phyloP scores from a whole-genome alignment of 768 basidiomycete genomes.

The Amyloporia xantha region DNA sequence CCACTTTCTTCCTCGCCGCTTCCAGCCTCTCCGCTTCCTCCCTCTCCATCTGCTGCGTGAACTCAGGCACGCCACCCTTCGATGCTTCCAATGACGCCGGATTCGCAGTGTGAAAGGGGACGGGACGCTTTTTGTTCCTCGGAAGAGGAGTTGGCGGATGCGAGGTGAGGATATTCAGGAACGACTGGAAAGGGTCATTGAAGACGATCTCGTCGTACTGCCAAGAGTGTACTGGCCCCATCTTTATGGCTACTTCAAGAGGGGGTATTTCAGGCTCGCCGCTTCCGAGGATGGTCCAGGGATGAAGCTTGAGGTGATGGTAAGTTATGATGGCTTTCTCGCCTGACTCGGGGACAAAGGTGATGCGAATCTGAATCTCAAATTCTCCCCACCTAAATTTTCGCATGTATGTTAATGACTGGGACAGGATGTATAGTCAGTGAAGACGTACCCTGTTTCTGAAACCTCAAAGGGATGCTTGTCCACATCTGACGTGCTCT shows the following conservation, averaged over 20 bases:
- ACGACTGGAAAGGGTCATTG: constrained; percentile 83
- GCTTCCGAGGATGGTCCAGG: constrained; percentile 65
- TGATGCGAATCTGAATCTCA: constrained; percentile 88
- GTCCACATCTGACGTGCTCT: constrained; percentile 62
- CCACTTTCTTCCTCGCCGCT: constrained; percentile 60
- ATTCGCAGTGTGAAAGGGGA: constrained; percentile 63
- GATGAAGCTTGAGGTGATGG: constrained; percentile 94
- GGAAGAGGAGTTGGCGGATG: constrained; percentile 82
- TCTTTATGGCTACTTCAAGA: constrained; percentile 56
- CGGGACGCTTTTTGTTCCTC: constrained; percentile 48
- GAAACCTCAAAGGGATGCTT: constrained; percentile 92
- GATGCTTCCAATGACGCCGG: constrained; percentile 55
- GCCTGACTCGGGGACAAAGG: constrained; percentile 81
- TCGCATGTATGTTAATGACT: neutral
- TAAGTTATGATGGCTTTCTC: constrained; percentile 86
- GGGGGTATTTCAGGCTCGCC: constrained; percentile 64
- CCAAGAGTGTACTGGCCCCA: constrained; percentile 89
- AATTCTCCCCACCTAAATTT: constrained; percentile 90
- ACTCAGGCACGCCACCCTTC: constrained; percentile 70
- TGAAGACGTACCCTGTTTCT: constrained; percentile 73
- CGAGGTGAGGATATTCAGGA: constrained; percentile 73
- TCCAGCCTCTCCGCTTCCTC: constrained; percentile 80
- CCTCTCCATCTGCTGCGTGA: constrained; percentile 76
- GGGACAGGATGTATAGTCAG: neutral
- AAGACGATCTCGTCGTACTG: constrained; percentile 99